Conservation (phyloP, 176 grass and related monocot species). For the Calamus simplicifolius region DNA sequence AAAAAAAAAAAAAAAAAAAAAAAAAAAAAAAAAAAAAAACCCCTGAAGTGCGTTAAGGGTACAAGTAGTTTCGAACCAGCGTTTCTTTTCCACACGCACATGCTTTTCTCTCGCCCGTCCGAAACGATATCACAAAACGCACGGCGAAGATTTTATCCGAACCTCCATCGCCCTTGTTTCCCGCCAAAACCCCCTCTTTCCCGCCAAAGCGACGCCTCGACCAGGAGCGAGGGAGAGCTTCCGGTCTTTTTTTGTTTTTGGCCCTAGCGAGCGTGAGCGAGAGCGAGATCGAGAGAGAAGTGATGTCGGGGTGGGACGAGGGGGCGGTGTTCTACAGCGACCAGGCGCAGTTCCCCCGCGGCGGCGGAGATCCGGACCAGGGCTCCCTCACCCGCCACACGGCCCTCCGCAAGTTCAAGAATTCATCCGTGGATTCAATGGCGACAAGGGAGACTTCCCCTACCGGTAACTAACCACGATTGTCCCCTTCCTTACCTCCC, state of each 20-base stretch:
- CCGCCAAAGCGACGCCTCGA: background rate
- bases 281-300: background rate
- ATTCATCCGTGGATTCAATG: conserved; percentile 81
- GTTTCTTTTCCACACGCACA: too few relatives aligned
- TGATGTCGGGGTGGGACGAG: conserved; percentile 98
- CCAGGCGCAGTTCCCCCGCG: conserved; percentile 87
- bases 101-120: too few relatives aligned
- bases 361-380: conserved; percentile 58
- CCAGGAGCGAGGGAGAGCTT: background rate
- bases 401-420: conserved; percentile 97
- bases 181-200: conserved; percentile 42
- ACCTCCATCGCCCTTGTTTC: conserved; percentile 44
- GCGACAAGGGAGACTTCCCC: conserved; percentile 78
- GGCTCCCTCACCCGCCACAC: conserved; percentile 53
- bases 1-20: too few relatives aligned
- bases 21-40: too few relatives aligned
- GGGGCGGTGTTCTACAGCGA: conserved; percentile 98
- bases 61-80: too few relatives aligned
- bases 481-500: background rate
- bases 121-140: too few relatives aligned
- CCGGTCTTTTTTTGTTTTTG: background rate
- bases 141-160: too few relatives aligned
- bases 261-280: background rate
- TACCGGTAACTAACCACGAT: conserved; percentile 38
- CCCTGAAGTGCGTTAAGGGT: too few relatives aligned